phyloP scores from a whole-genome alignment of 1,139 yeast genomes.

The Geotrichum macrosporum region DNA sequence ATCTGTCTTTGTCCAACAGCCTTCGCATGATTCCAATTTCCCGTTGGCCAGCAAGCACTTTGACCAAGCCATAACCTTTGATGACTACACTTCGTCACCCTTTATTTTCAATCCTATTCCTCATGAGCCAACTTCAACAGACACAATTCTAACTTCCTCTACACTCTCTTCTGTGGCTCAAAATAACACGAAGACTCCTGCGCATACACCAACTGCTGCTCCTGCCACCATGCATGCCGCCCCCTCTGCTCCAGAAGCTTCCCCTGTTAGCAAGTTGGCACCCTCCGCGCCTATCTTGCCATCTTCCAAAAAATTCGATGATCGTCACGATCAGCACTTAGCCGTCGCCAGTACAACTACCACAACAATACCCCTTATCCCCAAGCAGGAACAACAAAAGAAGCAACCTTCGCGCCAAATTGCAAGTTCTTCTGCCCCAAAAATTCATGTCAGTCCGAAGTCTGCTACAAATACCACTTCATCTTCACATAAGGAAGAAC shows the following conservation, averaged over 20 bases:
- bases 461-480: neutral
- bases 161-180: neutral
- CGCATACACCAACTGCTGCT: neutral
- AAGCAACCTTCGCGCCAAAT: conserved; percentile 1
- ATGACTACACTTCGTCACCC: conserved; percentile 7
- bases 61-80: neutral
- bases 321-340: neutral
- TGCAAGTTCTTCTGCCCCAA: neutral
- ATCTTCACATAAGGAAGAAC: conserved; percentile 1
- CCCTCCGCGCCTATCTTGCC: conserved; percentile 7
- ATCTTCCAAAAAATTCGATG: conserved; percentile 1
- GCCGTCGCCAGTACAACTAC: too few relatives aligned
- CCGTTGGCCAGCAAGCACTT: neutral
- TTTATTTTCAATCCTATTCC: conserved; percentile 4
- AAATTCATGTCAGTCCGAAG: neutral
- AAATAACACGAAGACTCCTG: too few relatives aligned
- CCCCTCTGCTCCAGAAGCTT: conserved; percentile 1
- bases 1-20: neutral
- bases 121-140: neutral
- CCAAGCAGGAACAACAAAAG: neutral
- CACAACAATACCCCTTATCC: too few relatives aligned
- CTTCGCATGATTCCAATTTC: neutral
- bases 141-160: neutral
- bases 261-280: neutral
- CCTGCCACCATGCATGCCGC: conserved; percentile 1